Base-by-base conservation (phyloP, 805 yeast genomes). In the Sugiyamaella floridensis region DNA sequence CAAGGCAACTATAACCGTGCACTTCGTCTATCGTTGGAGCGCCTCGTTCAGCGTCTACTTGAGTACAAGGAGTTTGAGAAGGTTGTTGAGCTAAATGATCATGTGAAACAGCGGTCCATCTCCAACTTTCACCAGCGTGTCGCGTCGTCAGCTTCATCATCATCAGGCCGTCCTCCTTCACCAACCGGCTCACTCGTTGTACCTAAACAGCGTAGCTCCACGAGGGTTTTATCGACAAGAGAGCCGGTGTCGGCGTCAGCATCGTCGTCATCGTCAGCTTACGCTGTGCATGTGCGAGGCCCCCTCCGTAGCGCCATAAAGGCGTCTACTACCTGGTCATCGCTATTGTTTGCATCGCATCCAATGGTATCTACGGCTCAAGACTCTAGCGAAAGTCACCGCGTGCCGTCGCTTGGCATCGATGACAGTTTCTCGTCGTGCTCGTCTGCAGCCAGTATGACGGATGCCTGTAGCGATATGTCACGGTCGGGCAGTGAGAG, bases 41-140 rank as follows among this genome's bases (percentile, higher is more conserved):
- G 68, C 11, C 62, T 68, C 15, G 70, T 68, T 4, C 58, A 60
- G 42, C 63, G 71, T 7, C 62, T 68, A 48, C 61, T 68, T 15
- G 70, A 65, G 48, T 63, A 62, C 50, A 46, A 56, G 40, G 63
- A 60, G 44, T 68, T 68, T 53, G 61, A 60, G 40, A 52, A 48
- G 22, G 57, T 58, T 9, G 63, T 66, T 4, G 63, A 65, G 43
- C 51, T 44, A 19, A 40, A 49, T 14, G 45, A 50, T 14, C 43
- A 40, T 11, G 51, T 58, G 4, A 45, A 47, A 14, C 50, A 53
- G 40, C 57, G 59, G 37, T 50, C 55, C 15, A 49, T 59, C 11
- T 45, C 60, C 14, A 48, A 51, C 19, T 59, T 59, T 49, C 56
- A 57, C 14, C 55, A 53, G 14, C 54, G 58, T 1, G 49, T 45